A percentile compares a stretch with the other conserved stretches of the same genome.
These are phyloP conservation scores for Leishmania mexicana DNA, from an alignment of 208 protist species.

Conservation along the genomic window DNA sequence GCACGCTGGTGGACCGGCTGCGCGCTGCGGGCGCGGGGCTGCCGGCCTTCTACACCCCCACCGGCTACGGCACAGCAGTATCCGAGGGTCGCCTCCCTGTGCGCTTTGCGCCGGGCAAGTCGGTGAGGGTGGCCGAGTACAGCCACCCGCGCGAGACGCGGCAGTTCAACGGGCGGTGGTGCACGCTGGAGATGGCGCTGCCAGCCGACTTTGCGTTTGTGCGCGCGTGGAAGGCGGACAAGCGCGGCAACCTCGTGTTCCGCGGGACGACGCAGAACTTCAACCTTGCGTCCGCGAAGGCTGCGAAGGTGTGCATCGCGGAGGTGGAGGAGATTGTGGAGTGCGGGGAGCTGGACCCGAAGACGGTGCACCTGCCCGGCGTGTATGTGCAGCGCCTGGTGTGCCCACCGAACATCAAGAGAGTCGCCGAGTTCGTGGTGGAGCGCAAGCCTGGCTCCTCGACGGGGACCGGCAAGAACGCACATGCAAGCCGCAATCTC, in stretches of 20 bases:
- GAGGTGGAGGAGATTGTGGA: constrained; percentile 95
- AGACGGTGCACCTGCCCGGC: constrained; percentile 89
- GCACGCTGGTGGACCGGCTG: constrained; percentile 92
- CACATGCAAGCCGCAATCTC: constrained; percentile 18
- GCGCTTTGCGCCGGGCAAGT: constrained; percentile 75
- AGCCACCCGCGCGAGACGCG: constrained; percentile 65
- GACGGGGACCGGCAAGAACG: constrained; percentile 13
- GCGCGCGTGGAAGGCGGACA: constrained; percentile 93
- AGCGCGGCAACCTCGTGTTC: constrained; percentile 59
- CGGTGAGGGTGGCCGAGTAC: constrained; percentile 50
- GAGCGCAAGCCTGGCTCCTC: constrained; percentile 7
- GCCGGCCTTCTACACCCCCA: constrained; percentile 95
- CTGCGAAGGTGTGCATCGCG: constrained; percentile 89
- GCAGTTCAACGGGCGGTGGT: constrained; percentile 79
- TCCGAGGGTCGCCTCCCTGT: constrained; percentile 82
- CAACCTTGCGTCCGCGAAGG: constrained; percentile 83
- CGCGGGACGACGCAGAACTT: constrained; percentile 93
- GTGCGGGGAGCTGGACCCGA: constrained; percentile 78
- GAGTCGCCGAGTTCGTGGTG: constrained; percentile 23
- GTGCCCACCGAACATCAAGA: constrained; percentile 8
- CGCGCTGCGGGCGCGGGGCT: constrained; percentile 93
- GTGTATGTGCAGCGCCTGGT: constrained; percentile 93
- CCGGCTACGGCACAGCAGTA: constrained; percentile 86
- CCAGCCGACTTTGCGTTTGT: constrained; percentile 90
- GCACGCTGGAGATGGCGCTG: constrained; percentile 90